A percentile compares a stretch with the other conserved stretches of the same genome.
Conservation (phyloP, 257 asterid genomes). For the Cruciata laevipes region DNA sequence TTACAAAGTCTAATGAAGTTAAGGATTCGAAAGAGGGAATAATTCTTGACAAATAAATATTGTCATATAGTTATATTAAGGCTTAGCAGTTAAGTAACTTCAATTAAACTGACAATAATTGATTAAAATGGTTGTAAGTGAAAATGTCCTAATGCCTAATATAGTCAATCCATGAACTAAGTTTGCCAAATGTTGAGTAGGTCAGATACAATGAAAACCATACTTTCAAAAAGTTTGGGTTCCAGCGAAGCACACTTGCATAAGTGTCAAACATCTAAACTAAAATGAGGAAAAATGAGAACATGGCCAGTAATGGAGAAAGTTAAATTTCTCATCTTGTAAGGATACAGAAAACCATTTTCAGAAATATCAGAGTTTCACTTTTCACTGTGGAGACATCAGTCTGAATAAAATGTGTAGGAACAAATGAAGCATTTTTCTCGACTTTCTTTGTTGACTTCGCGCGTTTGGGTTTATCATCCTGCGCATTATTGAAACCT, state of each 20-base stretch:
- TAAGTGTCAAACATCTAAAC: background rate
- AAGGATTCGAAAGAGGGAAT: constrained; percentile 32
- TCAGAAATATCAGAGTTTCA: constrained; percentile 61
- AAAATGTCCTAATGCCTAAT: background rate
- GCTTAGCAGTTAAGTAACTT: background rate
- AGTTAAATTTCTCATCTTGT: background rate
- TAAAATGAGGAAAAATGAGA: background rate
- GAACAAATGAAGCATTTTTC: constrained; percentile 68
- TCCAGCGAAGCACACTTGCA: background rate
- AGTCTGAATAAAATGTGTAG: constrained; percentile 78
- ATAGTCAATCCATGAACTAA: constrained; percentile 2
- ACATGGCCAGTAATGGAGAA: background rate
- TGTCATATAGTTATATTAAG: background rate
- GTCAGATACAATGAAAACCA: background rate
- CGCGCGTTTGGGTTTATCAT: constrained; percentile 43
- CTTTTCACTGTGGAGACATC: constrained; percentile 84
- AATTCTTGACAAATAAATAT: background rate
- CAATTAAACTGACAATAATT: background rate
- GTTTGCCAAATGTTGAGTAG: background rate
- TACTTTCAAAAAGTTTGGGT: background rate
- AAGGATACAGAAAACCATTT: constrained; percentile 85
- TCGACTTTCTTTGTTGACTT: constrained; percentile 41
- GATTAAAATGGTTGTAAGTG: background rate
- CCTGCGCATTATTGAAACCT: constrained; percentile 34
- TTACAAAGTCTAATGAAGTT: constrained; percentile 71